Base-by-base conservation (phyloP, 2,329 filamentous ascomycete species). In the Macrophomina tecta region DNA sequence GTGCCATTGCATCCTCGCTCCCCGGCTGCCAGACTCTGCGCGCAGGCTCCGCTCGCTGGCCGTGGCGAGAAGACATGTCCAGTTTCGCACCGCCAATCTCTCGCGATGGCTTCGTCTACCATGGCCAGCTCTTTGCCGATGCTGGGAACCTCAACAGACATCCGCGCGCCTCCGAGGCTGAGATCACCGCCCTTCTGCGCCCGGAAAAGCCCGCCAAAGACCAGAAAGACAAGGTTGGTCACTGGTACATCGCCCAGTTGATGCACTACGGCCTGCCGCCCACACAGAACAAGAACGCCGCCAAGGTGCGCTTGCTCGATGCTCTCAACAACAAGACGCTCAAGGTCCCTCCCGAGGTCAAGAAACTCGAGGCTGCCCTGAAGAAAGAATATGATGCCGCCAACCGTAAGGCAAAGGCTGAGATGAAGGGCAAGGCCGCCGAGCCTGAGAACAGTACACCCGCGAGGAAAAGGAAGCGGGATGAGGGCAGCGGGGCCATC, bases 221-320 rank as follows among this genome's bases (percentile, higher is more conserved):
- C 11, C 58, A 67, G 0, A 80, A 83, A 52, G 85, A 89, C 70
- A 82, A 82, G 51, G 82, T 86, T 0, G 86, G 81, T 1, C 86
- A 89, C 69, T 90, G 84, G 84, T 90, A 87, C 67, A 83, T 87
- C 69, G 86, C 87, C 0, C 87, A 90, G 69, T 80, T 89, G 11
- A 75, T 87, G 4, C 88, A 90, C 75, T 90, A 89, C 75, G 87
- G 86, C 1, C 79, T 90, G 0, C 79, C 78, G 6, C 81, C 82
- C 0, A 86, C 85, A 18, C 87, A 86, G 71, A 81, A 82, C 52
- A 89, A 89, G 75, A 82, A 85, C 28, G 82, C 83, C 0, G 87
- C 87, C 9, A 86, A 87, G 66, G 83, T 87, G 78, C 79, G 87
- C 2, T 76, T 90, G 16, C 80, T 85, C n/a, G 84, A 87, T 69